Conservation (phyloP, 441 rosid genomes). For the Populus hybrid region DNA sequence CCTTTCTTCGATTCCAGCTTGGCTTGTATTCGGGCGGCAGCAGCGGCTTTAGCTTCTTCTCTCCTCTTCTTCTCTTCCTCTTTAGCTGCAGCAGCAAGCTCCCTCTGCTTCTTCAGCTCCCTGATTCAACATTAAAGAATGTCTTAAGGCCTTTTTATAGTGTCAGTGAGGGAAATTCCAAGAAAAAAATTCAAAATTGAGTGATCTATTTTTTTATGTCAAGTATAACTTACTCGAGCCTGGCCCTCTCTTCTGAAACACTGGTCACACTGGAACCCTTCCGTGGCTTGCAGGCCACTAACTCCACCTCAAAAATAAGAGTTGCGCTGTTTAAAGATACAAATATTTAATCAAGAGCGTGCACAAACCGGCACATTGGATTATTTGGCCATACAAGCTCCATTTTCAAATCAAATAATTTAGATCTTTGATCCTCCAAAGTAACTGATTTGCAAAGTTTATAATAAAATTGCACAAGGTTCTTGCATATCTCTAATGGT, state of each 20-base stretch:
- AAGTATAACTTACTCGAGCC: constrained; percentile 71
- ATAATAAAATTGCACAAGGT: background rate
- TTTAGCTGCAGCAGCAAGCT: constrained; percentile 66
- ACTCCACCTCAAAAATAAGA: constrained; percentile 84
- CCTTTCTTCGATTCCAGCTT: constrained; percentile 80
- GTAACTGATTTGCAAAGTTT: background rate
- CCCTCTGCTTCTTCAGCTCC: constrained; percentile 94
- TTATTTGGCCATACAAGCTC: background rate
- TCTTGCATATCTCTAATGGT: background rate
- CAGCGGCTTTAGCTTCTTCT: constrained; percentile 92
- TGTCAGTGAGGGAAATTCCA: background rate
- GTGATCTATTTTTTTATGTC: background rate
- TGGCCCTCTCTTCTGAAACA: constrained; percentile 83
- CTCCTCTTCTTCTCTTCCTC: constrained; percentile 90
- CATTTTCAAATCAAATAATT: background rate
- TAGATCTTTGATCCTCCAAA: background rate
- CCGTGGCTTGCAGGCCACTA: constrained; percentile 77
- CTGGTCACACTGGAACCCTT: constrained; percentile 67
- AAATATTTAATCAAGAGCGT: constrained; percentile 12
- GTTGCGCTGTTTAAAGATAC: constrained; percentile 51
- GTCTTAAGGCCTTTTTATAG: background rate
- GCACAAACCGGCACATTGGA: background rate
- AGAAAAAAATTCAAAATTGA: background rate
- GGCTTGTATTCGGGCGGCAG: constrained; percentile 91
- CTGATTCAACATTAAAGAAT: constrained; percentile 26